A percentile compares a stretch with the other conserved stretches of the same genome.
These are phyloP conservation scores for Cyclocybe cylindracea DNA, from an alignment of 768 basidiomycete genomes.

Conservation along the genomic window DNA sequence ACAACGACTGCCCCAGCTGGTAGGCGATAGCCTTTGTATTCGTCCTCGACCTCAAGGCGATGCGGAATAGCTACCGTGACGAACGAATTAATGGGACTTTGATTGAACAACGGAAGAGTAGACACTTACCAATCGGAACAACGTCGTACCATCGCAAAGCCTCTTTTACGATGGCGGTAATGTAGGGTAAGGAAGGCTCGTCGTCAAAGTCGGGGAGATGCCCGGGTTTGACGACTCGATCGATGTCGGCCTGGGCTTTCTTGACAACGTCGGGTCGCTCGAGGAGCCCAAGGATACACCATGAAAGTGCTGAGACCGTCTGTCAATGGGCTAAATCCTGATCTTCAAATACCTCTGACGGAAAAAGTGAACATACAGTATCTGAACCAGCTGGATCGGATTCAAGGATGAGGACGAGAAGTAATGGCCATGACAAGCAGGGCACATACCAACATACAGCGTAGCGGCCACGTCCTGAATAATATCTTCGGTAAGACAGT, in stretches of 20 bases:
- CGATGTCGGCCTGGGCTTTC: constrained; percentile 36
- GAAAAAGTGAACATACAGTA: constrained; percentile 11
- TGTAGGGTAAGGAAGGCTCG: constrained; percentile 27
- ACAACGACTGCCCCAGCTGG: constrained; percentile 32
- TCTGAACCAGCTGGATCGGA: constrained; percentile 25
- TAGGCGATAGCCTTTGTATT: constrained; percentile 30
- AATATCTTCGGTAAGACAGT: constrained; percentile 12
- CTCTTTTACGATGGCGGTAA: constrained; percentile 31
- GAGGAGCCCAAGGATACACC: constrained; percentile 34
- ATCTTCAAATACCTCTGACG: not conserved
- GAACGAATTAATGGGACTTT: not conserved
- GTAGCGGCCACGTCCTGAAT: constrained; percentile 39
- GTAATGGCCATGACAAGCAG: not conserved
- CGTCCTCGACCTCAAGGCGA: constrained; percentile 21
- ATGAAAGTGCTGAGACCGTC: constrained; percentile 27
- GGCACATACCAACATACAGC: constrained; percentile 28
- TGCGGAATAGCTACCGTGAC: constrained; percentile 19
- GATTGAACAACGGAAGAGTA: not conserved
- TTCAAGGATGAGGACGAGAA: constrained; percentile 18
- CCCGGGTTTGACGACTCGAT: constrained; percentile 28
- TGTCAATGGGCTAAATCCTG: not conserved
- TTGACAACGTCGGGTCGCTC: constrained; percentile 31
- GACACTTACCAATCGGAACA: constrained; percentile 21
- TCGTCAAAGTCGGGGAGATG: constrained; percentile 33
- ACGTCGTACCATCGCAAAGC: constrained; percentile 28